A percentile compares a stretch with the other conserved stretches of the same genome.
Conservation (phyloP, 768 basidiomycete species). For the Mycena rebaudengoi region DNA sequence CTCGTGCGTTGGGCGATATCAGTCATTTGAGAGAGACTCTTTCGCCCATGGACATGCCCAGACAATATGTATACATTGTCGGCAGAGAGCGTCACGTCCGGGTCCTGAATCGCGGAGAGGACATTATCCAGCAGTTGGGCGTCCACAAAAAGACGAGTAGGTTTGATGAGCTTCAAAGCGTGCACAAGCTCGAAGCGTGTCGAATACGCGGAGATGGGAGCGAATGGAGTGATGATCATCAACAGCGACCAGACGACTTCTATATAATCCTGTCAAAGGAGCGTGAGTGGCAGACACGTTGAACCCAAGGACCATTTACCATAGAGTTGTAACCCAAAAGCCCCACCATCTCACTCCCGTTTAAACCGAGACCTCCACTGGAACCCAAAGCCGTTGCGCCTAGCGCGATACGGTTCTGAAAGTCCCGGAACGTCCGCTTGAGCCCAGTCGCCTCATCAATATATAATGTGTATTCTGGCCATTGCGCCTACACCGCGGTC, state of each 20-base stretch:
- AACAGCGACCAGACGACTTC: slow-evolving; percentile 59
- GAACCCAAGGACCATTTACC: slow-evolving; percentile 48
- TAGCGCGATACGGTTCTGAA: slow-evolving; percentile 58
- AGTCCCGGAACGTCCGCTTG: slow-evolving; percentile 55
- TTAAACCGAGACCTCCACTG: slow-evolving; percentile 66
- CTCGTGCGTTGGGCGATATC: slow-evolving; percentile 44
- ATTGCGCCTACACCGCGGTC: slow-evolving; percentile 45
- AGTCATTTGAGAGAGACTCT: slow-evolving; percentile 56
- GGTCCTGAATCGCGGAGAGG: slow-evolving; percentile 21
- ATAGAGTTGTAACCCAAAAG: slow-evolving; percentile 75
- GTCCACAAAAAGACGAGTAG: slow-evolving; percentile 64
- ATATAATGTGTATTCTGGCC: slow-evolving; percentile 64
- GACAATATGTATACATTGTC: slow-evolving; percentile 60
- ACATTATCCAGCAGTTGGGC: slow-evolving; percentile 46
- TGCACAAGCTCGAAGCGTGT: slow-evolving; percentile 67
- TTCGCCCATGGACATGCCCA: slow-evolving; percentile 49
- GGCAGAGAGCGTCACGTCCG: slow-evolving; percentile 43
- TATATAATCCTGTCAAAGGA: slow-evolving; percentile 57
- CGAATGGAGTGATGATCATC: slow-evolving; percentile 59
- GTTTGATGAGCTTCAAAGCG: slow-evolving; percentile 53
- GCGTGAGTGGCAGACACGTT: neutral
- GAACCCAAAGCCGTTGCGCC: slow-evolving; percentile 65
- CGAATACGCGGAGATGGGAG: slow-evolving; percentile 60
- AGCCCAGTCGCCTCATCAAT: slow-evolving; percentile 64
- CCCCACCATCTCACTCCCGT: slow-evolving; percentile 66